Base-by-base conservation (phyloP, 1,284 basidiomycete genomes). In the Fistulinella staudtii region DNA sequence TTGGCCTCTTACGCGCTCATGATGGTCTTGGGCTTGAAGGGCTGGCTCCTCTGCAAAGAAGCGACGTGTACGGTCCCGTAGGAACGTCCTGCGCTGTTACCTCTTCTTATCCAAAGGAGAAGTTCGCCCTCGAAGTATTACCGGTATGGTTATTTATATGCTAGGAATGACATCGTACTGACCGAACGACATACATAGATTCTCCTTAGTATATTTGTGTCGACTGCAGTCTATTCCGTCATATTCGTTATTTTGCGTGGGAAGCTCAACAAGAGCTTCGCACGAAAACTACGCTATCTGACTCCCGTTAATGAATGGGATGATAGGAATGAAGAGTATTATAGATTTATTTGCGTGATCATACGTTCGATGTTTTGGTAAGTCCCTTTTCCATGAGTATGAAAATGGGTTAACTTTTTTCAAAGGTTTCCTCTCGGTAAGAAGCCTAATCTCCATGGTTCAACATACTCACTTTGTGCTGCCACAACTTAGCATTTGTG, bases 341-440 rank as follows among this genome's bases (percentile, higher is more conserved):
- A 76, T 45, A 71, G 67, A 18, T 85, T 85, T 56, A 69, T 86
- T 22, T 68, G 68, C 29, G 69, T 72, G 17, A 72, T 87, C 41
- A 74, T 80, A 22, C 70, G 71, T 46, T 80, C 75, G 50, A 80
- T 86, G 79, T 65, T 86, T 35, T 87, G 82, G 85, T 85, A 53
- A 46, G 75, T 53, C 13, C 14, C 43, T 27, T 52, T 48, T n/a
- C 8, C 23, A 38, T 27, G 46, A 36, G 7, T 17, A 23, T 13
- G 11, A 36, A 39, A 51, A 35, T 48, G 36, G 46, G 18, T 38
- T 2, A 42, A 8, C n/a, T 31, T 44, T 14, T 39, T 37, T 3
- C 30, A 20, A 47, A 82, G 81, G 77, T 82, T 77, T 55, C 81
- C 82, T 20, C 60, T 79, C 38, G 77, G 82, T 83, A 47, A 63